phyloP scores from a whole-genome alignment of 169 alveolate species.

The Amoebophrya sp. region DNA sequence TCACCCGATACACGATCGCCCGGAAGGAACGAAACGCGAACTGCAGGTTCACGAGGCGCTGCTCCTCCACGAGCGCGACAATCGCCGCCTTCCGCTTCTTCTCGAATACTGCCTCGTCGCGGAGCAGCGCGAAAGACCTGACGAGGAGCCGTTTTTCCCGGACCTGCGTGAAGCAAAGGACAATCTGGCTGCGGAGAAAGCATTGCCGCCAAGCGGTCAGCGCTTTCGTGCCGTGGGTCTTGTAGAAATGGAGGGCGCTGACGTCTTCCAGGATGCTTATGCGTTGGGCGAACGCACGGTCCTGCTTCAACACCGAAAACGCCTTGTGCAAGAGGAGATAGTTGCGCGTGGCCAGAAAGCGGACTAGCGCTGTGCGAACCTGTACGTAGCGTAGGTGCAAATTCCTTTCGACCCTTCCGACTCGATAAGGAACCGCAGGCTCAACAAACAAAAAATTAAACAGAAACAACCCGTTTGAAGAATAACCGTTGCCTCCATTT shows the following conservation, averaged over 20 bases:
- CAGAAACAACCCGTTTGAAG: too few species aligned
- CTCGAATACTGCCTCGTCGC: too few species aligned
- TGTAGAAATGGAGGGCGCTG: not conserved
- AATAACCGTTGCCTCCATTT: not conserved
- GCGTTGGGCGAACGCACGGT: not conserved
- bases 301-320: not conserved
- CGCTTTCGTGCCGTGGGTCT: not conserved
- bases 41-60: too few species aligned
- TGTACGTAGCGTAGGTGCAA: not conserved
- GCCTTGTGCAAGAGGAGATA: not conserved
- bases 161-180: not conserved
- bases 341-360: not conserved
- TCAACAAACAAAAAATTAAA: too few species aligned
- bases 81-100: too few species aligned
- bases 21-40: too few species aligned
- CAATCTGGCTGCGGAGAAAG: not conserved
- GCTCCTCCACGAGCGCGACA: too few species aligned
- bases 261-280: not conserved
- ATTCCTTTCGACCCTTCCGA: too few species aligned
- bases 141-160: too few species aligned
- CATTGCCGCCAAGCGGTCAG: not conserved
- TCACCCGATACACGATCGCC: too few species aligned
- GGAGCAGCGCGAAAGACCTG: too few species aligned
- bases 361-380: not conserved
- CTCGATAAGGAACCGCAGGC: too few species aligned